A percentile compares a stretch with the other conserved stretches of the same genome.
Evolutionary conservation across 2,329 filamentous ascomycete species (phyloP).

Genomic region (Phaeophleospora eucalypticola): DNA sequence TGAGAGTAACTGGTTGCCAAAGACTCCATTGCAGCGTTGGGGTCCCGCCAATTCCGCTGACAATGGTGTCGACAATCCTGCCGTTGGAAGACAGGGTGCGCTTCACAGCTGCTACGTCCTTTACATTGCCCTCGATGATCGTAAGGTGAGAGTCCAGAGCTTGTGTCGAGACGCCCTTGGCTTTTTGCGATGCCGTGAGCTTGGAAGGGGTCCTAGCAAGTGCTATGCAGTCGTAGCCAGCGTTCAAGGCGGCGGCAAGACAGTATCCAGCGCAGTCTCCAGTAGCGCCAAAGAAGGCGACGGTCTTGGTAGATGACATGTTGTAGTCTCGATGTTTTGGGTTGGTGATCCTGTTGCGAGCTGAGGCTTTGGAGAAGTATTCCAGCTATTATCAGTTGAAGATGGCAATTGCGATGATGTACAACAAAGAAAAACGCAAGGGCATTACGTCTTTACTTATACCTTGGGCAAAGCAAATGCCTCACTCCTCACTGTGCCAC

Average conservation of each 20-base stretch:
- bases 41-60: slow-evolving; percentile 46
- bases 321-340: slow-evolving; percentile 3
- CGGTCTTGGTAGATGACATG: slow-evolving; percentile 24
- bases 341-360: not conserved
- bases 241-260: slow-evolving; percentile 37
- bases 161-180: slow-evolving; percentile 37
- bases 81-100: slow-evolving; percentile 29
- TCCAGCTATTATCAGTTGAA: too few relatives aligned
- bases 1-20: slow-evolving; percentile 29
- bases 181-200: slow-evolving; percentile 41
- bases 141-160: slow-evolving; percentile 40
- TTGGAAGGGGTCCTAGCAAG: slow-evolving; percentile 50
- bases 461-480: too few relatives aligned
- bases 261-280: slow-evolving; percentile 46
- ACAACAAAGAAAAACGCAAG: too few relatives aligned
- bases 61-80: slow-evolving; percentile 35
- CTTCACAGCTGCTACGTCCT: slow-evolving; percentile 40
- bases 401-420: too few relatives aligned
- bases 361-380: not conserved
- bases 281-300: slow-evolving; percentile 53
- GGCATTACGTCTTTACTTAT: too few relatives aligned
- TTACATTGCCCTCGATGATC: slow-evolving; percentile 47
- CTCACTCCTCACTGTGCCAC: too few relatives aligned
- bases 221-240: slow-evolving; percentile 44
- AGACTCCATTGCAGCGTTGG: slow-evolving; percentile 26